These are phyloP conservation scores for Ogataea angusta DNA, from an alignment of 805 yeast species.

Conservation along the genomic window DNA sequence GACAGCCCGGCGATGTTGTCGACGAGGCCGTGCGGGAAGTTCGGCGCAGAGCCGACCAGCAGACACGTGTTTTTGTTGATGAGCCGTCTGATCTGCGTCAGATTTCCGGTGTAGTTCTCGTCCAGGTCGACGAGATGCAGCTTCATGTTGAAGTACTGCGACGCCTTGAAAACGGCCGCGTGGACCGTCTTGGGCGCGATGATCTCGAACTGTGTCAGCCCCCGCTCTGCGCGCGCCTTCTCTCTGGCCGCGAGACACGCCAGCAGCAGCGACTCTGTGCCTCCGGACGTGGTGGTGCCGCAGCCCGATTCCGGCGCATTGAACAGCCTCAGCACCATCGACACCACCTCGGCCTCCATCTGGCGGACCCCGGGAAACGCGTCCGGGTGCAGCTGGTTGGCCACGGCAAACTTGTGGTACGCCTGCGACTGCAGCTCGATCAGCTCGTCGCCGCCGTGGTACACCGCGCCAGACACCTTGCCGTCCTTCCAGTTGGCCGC, in stretches of 20 bases:
- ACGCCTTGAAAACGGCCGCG: conserved; percentile 94
- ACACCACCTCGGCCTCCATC: conserved; percentile 93
- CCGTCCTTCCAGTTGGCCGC: conserved; percentile 78
- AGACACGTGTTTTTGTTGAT: conserved; percentile 79
- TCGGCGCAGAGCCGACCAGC: conserved; percentile 92
- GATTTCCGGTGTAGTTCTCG: conserved; percentile 62
- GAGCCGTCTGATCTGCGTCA: conserved; percentile 55
- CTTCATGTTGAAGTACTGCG: conserved; percentile 83
- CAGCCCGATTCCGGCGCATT: conserved; percentile 71
- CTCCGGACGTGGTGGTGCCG: conserved; percentile 91
- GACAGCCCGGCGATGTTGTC: conserved; percentile 82
- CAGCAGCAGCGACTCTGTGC: conserved; percentile 86
- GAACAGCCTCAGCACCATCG: conserved; percentile 80
- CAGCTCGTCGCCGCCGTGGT: conserved; percentile 88
- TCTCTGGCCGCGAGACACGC: conserved; percentile 89
- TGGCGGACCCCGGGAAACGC: conserved; percentile 94
- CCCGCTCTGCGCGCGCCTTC: conserved; percentile 54
- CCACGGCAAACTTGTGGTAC: conserved; percentile 71
- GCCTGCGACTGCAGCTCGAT: conserved; percentile 73
- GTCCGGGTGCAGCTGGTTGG: conserved; percentile 96
- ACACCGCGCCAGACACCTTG: conserved; percentile 89
- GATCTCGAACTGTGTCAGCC: conserved; percentile 75
- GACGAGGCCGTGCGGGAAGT: conserved; percentile 93
- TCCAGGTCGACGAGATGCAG: conserved; percentile 78
- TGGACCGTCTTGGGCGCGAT: conserved; percentile 88